Evolutionary conservation across 1,139 yeast genomes (phyloP).

Genomic region (Yamadazyma siamensis): DNA sequence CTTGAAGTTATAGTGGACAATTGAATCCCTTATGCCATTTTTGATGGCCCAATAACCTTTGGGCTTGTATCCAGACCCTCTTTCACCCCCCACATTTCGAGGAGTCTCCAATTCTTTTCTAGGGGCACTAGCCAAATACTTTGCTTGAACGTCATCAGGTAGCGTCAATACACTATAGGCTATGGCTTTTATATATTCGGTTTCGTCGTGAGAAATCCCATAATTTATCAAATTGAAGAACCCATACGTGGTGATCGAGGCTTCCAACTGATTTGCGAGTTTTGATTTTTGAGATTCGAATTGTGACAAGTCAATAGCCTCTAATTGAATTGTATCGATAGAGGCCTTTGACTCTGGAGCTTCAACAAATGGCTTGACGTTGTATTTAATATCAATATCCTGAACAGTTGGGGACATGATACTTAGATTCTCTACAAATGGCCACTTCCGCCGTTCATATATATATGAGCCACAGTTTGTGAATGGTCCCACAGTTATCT

Average conservation of each 20-base stretch:
- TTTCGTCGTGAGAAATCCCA: constrained; percentile 27
- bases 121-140: constrained; percentile 37
- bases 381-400: constrained; percentile 3
- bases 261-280: constrained; percentile 31
- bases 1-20: constrained; percentile 39
- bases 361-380: constrained; percentile 22
- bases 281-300: constrained; percentile 20
- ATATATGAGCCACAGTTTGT: constrained; percentile 1
- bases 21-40: constrained; percentile 39
- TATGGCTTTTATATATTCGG: constrained; percentile 31
- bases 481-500: constrained; percentile 3
- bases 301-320: constrained; percentile 35
- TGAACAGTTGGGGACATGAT: constrained; percentile 2
- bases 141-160: constrained; percentile 39
- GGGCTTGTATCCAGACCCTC: constrained; percentile 48
- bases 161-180: constrained; percentile 37
- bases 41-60: constrained; percentile 43
- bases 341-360: constrained; percentile 14
- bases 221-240: constrained; percentile 41
- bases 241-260: constrained; percentile 41
- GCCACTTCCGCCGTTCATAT: no score
- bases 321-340: constrained; percentile 13
- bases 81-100: constrained; percentile 35
- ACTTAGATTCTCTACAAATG: neutral
- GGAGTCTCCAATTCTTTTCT: constrained; percentile 27